A percentile compares a stretch with the other conserved stretches of the same genome.
These are phyloP conservation scores for Eimeria tenella DNA, from an alignment of 169 alveolate genomes.

Conservation along the genomic window DNA sequence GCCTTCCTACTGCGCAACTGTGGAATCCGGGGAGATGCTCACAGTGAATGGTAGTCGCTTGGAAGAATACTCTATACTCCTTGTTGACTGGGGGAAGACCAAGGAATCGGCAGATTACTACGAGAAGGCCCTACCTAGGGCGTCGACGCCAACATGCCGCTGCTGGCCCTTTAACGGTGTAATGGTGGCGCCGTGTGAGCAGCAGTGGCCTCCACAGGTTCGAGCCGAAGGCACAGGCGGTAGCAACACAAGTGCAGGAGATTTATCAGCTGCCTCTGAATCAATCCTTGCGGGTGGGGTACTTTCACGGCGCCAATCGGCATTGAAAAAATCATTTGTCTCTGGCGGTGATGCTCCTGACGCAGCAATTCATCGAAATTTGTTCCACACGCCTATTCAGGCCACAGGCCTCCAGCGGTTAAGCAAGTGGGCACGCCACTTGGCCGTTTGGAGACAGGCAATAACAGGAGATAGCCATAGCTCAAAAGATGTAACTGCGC, in stretches of 20 bases:
- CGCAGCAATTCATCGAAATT: neutral
- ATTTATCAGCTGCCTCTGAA: neutral
- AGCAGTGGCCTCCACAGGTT: neutral
- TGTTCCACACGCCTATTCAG: neutral
- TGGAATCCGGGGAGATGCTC: slow-evolving; percentile 6
- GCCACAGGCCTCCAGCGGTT: neutral
- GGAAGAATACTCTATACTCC: neutral
- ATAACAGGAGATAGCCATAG: neutral
- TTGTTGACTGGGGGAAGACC: neutral
- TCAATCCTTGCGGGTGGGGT: neutral
- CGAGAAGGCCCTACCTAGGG: neutral
- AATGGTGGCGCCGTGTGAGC: slow-evolving; percentile 59
- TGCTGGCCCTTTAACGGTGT: slow-evolving; percentile 23
- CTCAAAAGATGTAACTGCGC: slow-evolving; percentile 20
- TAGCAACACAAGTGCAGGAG: neutral
- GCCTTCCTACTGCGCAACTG: slow-evolving; percentile 47
- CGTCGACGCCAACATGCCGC: slow-evolving; percentile 21
- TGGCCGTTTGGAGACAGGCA: neutral
- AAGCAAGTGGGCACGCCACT: slow-evolving; percentile 16
- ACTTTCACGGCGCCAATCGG: neutral
- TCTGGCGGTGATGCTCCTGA: neutral
- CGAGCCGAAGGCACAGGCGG: neutral
- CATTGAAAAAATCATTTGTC: neutral
- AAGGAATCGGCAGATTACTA: neutral
- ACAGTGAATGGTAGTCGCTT: neutral